phyloP scores from a whole-genome alignment of 179 eudicot genomes.

The Beta macrorhiza region DNA sequence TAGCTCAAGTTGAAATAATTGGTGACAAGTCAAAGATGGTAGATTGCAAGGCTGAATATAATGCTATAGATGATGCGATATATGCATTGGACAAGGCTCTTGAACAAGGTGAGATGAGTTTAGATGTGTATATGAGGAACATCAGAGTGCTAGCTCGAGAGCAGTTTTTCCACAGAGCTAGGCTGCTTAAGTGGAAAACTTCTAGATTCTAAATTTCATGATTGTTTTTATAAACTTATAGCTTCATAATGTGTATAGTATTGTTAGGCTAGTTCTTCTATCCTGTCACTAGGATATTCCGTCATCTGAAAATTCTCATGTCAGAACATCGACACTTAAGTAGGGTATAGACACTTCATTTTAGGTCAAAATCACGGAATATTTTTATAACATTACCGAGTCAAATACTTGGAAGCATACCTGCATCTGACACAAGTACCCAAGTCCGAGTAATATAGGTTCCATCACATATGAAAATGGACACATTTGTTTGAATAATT shows the following conservation, averaged over 20 bases:
- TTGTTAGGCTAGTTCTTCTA: background rate
- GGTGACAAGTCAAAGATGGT: conserved; percentile 31
- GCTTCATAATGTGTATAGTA: background rate
- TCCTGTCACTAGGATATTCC: no score
- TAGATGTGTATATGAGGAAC: conserved; percentile 21
- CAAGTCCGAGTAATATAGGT: no score
- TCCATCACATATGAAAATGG: no score
- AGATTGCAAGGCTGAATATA: conserved; percentile 5
- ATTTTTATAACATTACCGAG: no score
- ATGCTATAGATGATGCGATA: conserved; percentile 26
- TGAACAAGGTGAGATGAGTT: conserved; percentile 20
- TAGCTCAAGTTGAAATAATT: conserved; percentile 24
- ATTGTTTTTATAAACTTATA: background rate
- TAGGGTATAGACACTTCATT: background rate
- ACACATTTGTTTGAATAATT: no score
- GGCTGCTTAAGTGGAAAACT: conserved; percentile 6
- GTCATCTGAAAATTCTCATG: no score
- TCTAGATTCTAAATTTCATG: background rate
- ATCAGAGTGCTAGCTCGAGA: conserved; percentile 22
- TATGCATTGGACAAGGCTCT: conserved; percentile 25
- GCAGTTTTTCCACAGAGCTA: conserved; percentile 12
- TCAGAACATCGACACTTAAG: no score
- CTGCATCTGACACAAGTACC: no score
- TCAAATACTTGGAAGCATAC: no score
- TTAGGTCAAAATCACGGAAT: background rate